These are phyloP conservation scores for Leptographium lundbergii DNA, from an alignment of 2,329 filamentous ascomycete species.

Conservation along the genomic window DNA sequence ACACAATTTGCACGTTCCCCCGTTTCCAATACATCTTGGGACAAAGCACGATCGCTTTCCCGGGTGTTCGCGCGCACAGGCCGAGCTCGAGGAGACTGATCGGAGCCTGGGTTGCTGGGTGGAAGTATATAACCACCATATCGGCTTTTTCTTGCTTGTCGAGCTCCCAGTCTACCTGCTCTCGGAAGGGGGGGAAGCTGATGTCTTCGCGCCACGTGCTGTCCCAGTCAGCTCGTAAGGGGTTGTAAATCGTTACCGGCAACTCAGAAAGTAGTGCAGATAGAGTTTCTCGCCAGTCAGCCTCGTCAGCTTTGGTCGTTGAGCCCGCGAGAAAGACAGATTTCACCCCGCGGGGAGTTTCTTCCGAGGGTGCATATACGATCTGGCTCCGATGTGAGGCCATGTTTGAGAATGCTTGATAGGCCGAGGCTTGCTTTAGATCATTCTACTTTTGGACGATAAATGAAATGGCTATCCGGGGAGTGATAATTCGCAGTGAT, in stretches of 20 bases:
- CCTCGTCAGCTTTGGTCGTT: conserved; percentile 19
- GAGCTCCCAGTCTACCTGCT: conserved; percentile 50
- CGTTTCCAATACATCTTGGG: conserved; percentile 38
- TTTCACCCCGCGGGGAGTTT: neutral
- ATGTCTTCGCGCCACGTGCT: conserved; percentile 37
- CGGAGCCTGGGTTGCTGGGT: conserved; percentile 36
- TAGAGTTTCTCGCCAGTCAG: conserved; percentile 40
- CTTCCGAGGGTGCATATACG: neutral
- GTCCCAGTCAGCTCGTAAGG: conserved; percentile 45
- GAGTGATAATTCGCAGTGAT: too few relatives aligned
- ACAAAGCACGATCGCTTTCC: conserved; percentile 41
- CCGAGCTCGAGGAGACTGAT: conserved; percentile 50
- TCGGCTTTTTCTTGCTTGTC: conserved; percentile 38
- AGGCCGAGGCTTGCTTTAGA: too few relatives aligned
- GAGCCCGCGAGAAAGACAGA: conserved; percentile 49
- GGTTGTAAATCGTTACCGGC: conserved; percentile 43
- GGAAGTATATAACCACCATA: conserved; percentile 44
- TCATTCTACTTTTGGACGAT: too few relatives aligned
- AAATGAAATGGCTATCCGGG: too few relatives aligned
- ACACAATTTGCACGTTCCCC: conserved; percentile 49
- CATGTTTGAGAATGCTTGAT: neutral
- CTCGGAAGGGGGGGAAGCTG: conserved; percentile 29
- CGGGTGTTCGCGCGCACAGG: conserved; percentile 25
- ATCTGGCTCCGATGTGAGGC: neutral
- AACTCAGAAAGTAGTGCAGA: conserved; percentile 25